Evolutionary conservation across 1,139 yeast genomes (phyloP), one percentile per base, ranked within the genome.

Genomic region (Protomyces arabidopsidicola): DNA sequence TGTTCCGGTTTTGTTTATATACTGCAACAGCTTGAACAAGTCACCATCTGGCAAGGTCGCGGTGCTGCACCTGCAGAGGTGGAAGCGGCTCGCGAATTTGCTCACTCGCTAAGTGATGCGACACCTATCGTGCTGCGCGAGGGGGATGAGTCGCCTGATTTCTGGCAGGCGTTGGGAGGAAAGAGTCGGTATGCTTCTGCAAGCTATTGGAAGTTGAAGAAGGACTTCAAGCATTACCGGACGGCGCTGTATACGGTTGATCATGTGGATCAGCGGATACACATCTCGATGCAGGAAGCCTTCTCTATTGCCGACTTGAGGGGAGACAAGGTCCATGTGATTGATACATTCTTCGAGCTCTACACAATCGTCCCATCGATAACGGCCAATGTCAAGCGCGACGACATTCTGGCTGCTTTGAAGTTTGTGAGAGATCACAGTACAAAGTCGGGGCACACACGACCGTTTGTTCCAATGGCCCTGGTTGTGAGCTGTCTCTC

Each of bases 301-400:
- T 52, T 52, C 16, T 45, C 60, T 10, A 45, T 38, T 6, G 35
- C 14, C n/a, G 35, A 18, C 14, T 45, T 55, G 31, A 38, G n/a
- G 12, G 6, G n/a, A 3, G 53, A 52, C 20, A 31, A 48, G 27
- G 56, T 58, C 14, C 62, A 58, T 24, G 53, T 58, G 14, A 24
- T 58, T 14, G 62, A 58, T 42, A 52, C 53, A 2, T 58, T 52
- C 36, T 58, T 58, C 52, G 62, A 58, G 42, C 51, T 58, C 20
- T 58, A 58, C 56, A 52, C 48, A 20, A 16, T 42, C 22, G 16
- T 42, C 22, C 48, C 53, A 12, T 22, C 18, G 20, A 6, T 42
- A 34, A 2, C 12, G 6, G 27, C 39, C n/a, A 27, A 27, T 34
- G 34, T 16, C 31, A 20, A 18, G 16, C 53, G 45, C 20, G 62